Conservation (phyloP, 2,329 filamentous ascomycete genomes). For the Colletotrichum sp. region DNA sequence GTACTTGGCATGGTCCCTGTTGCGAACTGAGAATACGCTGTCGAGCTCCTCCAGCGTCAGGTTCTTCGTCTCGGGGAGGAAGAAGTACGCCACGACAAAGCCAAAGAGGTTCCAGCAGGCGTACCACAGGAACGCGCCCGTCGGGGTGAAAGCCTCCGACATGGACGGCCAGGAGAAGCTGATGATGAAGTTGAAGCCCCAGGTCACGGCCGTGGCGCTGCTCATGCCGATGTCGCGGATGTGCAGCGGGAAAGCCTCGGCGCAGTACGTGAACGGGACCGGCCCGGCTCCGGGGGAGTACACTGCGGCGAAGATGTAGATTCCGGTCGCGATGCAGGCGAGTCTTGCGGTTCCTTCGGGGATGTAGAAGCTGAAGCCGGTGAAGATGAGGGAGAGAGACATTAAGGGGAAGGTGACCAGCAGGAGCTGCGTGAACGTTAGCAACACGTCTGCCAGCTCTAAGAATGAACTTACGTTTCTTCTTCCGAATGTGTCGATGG, state of each 20-base stretch:
- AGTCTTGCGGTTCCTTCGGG: constrained; percentile 25
- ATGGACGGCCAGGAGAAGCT: constrained; percentile 37
- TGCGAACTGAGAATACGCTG: constrained; percentile 34
- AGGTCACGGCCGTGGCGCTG: constrained; percentile 41
- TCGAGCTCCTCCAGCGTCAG: constrained; percentile 39
- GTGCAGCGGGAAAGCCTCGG: constrained; percentile 63
- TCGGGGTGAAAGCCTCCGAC: constrained; percentile 25
- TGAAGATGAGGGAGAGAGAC: constrained; percentile 59
- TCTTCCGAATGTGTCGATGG: constrained; percentile 64
- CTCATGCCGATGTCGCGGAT: constrained; percentile 62
- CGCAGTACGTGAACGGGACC: constrained; percentile 65
- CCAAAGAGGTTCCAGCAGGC: constrained; percentile 40
- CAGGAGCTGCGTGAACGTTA: constrained; percentile 28
- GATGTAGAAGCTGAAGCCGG: constrained; percentile 56
- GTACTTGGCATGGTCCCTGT: constrained; percentile 33
- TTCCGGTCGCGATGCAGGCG: constrained; percentile 37
- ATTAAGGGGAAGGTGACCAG: constrained; percentile 64
- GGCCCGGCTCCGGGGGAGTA: constrained; percentile 60
- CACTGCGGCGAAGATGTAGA: constrained; percentile 45
- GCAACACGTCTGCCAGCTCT: fast-evolving
- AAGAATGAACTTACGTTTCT: constrained; percentile 43
- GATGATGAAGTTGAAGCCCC: constrained; percentile 45
- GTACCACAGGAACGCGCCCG: constrained; percentile 44
- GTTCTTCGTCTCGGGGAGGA: constrained; percentile 39
- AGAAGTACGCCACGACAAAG: constrained; percentile 36